Base-by-base conservation (phyloP, 371 early-diverging fungal species). In the Massospora cicadina region DNA sequence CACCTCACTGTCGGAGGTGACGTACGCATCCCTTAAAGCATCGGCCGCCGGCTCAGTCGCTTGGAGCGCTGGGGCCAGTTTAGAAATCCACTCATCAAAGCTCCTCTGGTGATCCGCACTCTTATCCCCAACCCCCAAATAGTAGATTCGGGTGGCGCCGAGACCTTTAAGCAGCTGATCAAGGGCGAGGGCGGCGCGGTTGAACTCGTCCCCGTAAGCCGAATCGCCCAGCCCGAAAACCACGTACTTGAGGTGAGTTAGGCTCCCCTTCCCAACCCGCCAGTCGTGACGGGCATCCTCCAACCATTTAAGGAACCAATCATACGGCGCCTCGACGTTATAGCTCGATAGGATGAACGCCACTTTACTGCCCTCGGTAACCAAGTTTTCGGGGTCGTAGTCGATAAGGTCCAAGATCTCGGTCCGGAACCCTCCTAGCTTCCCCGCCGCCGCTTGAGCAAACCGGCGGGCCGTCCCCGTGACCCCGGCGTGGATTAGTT, bases 141-240 rank as follows among this genome's bases (percentile, higher is more conserved):
- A 77, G 70, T 77, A 77, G n/a, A 89, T 75, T 62, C 84, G 76
- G 23, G 76, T 80, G 0, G 82, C 88, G n/a, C 84, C 85, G 65
- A 89, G 71, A 33, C 77, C 78, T 27, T 76, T 75, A 25, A 88
- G 66, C 77, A 77, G 83, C 66, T 79, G 79, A 68, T 86, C 83
- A n/a, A 84, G 77, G 5, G 77, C 74, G 65, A 75, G 74, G 12
- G 81, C 75, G 55, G 81, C 80, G 10, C 74, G 73, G 63, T 81
- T 83, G 68, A 81, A 84, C 63, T 85, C 77, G 5, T 83, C 80
- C 0, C 77, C 76, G 69, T 87, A 89, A 2, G 79, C 87, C 0
- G 84, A 82, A 68, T 86, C 85, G 17, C 87, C 87, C 43, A 87
- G 70, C 58, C 88, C 88, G 74, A 86, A 88, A 17, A 89, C 81